These are phyloP conservation scores for Syzygium syzygioides DNA, from an alignment of 441 rosid species.

Conservation along the genomic window DNA sequence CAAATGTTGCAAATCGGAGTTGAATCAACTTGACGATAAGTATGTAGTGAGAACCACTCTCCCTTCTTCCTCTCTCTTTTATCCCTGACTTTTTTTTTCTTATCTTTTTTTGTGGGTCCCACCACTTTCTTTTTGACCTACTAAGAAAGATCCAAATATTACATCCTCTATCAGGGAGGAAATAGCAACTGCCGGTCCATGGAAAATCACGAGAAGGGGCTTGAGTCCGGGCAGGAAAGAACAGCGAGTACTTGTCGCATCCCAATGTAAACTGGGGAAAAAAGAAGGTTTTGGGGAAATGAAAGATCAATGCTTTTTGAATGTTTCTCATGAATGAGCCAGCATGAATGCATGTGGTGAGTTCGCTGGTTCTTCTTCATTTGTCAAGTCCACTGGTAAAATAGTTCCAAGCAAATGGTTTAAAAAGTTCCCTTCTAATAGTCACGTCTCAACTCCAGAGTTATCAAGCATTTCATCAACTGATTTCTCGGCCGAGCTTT, in stretches of 20 bases:
- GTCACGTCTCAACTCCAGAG: conserved; percentile 30
- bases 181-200: neutral
- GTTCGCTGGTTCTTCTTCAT: conserved; percentile 35
- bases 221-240: conserved; percentile 50
- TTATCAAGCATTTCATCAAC: conserved; percentile 35
- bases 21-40: no score
- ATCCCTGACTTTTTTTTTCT: no score
- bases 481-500: conserved; percentile 52
- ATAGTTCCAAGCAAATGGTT: conserved; percentile 49
- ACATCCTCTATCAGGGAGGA: neutral
- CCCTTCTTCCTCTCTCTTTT: no score
- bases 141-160: neutral
- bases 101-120: no score
- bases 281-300: conserved; percentile 17
- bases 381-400: conserved; percentile 38
- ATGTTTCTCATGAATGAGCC: conserved; percentile 12
- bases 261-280: conserved; percentile 41
- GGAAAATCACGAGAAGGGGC: conserved; percentile 13
- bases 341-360: conserved; percentile 6
- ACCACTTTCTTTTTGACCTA: no score
- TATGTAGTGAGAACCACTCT: no score
- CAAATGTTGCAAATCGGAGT: no score
- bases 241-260: conserved; percentile 56
- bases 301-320: conserved; percentile 8
- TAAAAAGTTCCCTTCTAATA: no score